Evolutionary conservation across 129 eudicot genomes (phyloP).

Genomic region (Heracleum sosnowskyi): DNA sequence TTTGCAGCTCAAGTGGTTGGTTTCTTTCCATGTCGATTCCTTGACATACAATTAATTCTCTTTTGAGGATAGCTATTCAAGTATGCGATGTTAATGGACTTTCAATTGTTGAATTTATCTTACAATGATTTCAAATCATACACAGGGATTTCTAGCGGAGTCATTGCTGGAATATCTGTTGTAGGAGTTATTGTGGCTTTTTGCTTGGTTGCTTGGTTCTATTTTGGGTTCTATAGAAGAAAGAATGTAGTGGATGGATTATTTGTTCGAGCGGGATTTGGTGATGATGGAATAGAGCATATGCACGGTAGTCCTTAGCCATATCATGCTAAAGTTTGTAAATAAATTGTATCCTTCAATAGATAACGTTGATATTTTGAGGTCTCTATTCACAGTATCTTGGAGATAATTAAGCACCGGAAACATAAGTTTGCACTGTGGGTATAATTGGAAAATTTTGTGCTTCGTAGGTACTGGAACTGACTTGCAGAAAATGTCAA

Average conservation of each 20-base stretch:
- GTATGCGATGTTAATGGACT: slow-evolving; percentile 7
- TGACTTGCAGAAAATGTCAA: slow-evolving; percentile 33
- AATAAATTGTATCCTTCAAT: neutral
- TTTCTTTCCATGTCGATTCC: slow-evolving; percentile 16
- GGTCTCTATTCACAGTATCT: neutral
- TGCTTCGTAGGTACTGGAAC: slow-evolving; percentile 25
- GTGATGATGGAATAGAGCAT: slow-evolving; percentile 27
- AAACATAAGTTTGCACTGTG: neutral
- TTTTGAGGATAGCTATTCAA: slow-evolving; percentile 15
- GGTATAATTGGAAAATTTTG: neutral
- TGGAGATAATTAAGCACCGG: neutral
- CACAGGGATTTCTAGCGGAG: slow-evolving; percentile 59
- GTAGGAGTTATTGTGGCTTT: slow-evolving; percentile 40
- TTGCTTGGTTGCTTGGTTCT: slow-evolving; percentile 36
- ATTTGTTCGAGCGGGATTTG: slow-evolving; percentile 12
- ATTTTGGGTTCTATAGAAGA: slow-evolving; percentile 37
- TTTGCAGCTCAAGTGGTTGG: slow-evolving; percentile 66
- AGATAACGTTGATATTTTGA: no score
- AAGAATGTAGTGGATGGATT: slow-evolving; percentile 41
- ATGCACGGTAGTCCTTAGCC: slow-evolving; percentile 28
- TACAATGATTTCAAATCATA: slow-evolving; percentile 15
- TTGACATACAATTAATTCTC: neutral
- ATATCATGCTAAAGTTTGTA: neutral
- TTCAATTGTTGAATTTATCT: slow-evolving; percentile 13
- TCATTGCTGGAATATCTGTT: slow-evolving; percentile 56